Evolutionary conservation across 371 early-diverging fungal genomes (phyloP), one percentile per base, ranked within the genome.

Genomic region (Circinella umbellata): DNA sequence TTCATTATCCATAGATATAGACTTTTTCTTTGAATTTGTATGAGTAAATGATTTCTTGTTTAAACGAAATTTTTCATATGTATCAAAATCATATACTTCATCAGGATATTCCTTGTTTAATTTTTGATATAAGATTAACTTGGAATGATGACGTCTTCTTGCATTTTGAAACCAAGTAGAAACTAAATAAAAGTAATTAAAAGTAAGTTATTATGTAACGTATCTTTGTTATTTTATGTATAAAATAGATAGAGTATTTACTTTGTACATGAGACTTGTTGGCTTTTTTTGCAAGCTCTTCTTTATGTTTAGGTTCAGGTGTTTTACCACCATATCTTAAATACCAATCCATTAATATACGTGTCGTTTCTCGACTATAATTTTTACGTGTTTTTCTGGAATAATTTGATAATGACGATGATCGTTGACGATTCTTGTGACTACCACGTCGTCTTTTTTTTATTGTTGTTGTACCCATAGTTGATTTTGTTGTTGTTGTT

Each of bases 101-200:
- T 65, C 13, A 37, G 83, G 80, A 47, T 73, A 53, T 38, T 51
- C 63, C 10, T 55, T 38, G 2, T 64, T 53, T 6, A 78, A 61
- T 10, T 35, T n/a, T n/a, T 71, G 71, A 59, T 68, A 82, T 10
- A 61, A 37, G 14, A 72, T 65, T 7, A 82, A 69, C 55, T 80
- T 80, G 4, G 57, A n/a, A 6, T 73, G 61, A 39, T 82, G 73
- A 6, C 83, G 75, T 11, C 83, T 73, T 37, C 76, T 75, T 20
- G 80, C 78, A 36, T 82, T 82, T 46, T 82, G 83, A 48, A 80
- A 82, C 83, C 80, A 82, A 15, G 83, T 82, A 1, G 80, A 76
- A 34, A 82, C 83, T 78, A 27, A 27, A 27, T 27, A 27, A n/a
- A n/a, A n/a, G 27, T 27, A 27, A 27, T 27, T 27, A 27, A 27